These are phyloP conservation scores for Fraxinus floribunda DNA, from an alignment of 305 asterid genomes.

Conservation along the genomic window DNA sequence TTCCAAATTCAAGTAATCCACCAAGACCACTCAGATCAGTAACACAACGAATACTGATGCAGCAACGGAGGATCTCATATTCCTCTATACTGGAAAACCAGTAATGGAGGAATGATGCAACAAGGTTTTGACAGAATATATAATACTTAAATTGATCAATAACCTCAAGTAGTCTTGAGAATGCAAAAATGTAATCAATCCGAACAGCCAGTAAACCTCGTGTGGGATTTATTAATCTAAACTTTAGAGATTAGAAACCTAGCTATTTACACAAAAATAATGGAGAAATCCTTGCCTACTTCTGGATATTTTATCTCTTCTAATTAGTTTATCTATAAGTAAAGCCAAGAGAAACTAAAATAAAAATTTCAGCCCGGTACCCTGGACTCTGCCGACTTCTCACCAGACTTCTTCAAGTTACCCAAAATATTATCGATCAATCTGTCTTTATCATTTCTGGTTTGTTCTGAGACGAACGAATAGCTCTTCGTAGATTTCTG, in stretches of 20 bases:
- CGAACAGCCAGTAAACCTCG: background rate
- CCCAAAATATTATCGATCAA: constrained; percentile 60
- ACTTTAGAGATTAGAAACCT: background rate
- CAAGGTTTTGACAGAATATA: background rate
- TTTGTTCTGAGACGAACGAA: constrained; percentile 57
- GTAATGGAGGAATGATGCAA: background rate
- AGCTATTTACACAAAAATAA: background rate
- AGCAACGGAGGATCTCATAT: background rate
- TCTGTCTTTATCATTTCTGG: constrained; percentile 42
- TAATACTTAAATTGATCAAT: background rate
- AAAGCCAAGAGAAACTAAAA: background rate
- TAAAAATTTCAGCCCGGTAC: constrained; percentile 27
- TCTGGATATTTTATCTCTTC: background rate
- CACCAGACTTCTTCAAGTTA: constrained; percentile 54
- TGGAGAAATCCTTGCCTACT: background rate
- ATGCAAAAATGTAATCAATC: background rate
- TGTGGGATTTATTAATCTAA: background rate
- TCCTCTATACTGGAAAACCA: background rate
- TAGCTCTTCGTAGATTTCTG: constrained; percentile 42
- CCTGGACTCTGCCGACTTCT: constrained; percentile 38
- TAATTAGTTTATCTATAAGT: background rate
- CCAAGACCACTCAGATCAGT: background rate
- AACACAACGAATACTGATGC: background rate
- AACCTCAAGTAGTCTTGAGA: background rate
- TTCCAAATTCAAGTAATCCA: background rate